Evolutionary conservation across 371 early-diverging fungal genomes (phyloP).

Genomic region (Capillidium rhysosporum): DNA sequence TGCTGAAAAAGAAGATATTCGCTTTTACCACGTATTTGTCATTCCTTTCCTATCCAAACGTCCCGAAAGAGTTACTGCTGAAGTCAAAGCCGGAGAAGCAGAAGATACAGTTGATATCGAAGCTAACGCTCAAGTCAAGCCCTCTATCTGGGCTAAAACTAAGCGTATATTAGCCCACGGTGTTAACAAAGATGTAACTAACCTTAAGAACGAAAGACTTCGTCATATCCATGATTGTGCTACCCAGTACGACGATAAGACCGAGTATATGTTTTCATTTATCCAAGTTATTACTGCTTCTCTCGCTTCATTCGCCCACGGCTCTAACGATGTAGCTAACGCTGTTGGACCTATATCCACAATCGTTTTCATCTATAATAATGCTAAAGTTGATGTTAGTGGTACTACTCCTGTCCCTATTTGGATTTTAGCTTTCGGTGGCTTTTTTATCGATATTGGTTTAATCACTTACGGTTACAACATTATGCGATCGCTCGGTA

Average conservation of each 20-base stretch:
- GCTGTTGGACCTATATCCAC: slow-evolving; percentile 62
- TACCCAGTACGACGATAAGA: slow-evolving; percentile 48
- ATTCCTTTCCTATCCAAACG: slow-evolving; percentile 22
- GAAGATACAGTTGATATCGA: not conserved
- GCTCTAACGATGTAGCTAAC: slow-evolving; percentile 79
- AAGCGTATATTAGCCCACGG: slow-evolving; percentile 17
- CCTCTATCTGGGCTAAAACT: slow-evolving; percentile 8
- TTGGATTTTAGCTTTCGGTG: slow-evolving; percentile 66
- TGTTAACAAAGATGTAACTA: slow-evolving; percentile 34
- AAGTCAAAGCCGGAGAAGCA: not conserved
- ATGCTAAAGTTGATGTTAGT: slow-evolving; percentile 23
- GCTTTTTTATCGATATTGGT: slow-evolving; percentile 62
- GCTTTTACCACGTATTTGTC: slow-evolving; percentile 44
- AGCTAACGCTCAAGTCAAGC: not conserved
- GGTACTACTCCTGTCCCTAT: slow-evolving; percentile 34
- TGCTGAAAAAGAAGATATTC: slow-evolving; percentile 36
- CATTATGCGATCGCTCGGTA: slow-evolving; percentile 57
- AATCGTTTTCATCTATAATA: slow-evolving; percentile 47
- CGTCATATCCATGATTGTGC: slow-evolving; percentile 33
- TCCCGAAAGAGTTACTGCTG: too few relatives aligned
- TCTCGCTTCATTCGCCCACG: slow-evolving; percentile 75
- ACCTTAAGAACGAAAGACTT: slow-evolving; percentile 22
- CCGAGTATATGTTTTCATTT: slow-evolving; percentile 66
- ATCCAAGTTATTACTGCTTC: slow-evolving; percentile 71
- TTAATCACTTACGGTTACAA: slow-evolving; percentile 44